Base-by-base conservation (phyloP, 2,329 filamentous ascomycete species). In the Trichoderma sp. region DNA sequence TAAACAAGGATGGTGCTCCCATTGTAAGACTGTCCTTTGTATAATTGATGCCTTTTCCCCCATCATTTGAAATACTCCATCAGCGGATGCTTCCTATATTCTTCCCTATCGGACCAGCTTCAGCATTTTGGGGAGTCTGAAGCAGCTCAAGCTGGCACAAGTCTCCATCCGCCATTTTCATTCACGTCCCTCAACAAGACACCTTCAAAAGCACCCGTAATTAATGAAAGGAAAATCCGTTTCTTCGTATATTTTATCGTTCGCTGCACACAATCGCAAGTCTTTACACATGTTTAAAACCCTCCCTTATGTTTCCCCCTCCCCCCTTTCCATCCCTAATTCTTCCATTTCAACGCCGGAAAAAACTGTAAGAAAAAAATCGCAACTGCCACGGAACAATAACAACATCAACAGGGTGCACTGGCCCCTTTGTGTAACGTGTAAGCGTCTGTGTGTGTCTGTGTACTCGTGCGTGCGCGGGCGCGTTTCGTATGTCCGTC, bases 341-440 rank as follows among this genome's bases (percentile, higher is more conserved):
- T 68, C 66, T 74, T 74, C 75, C 75, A 73, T 75, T 75, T 64
- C 75, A 78, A 77, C 76, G 75, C 76, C 76, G 70, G 72, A 68
- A 43, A 68, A 68, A 68, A 68, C 66, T 68, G 59, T 58, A 56
- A 59, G 32, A 59, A 59, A 59, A 43, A 18, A 34, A 34, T 34
- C 32, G 46, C 43, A 67, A 43, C 46, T 39, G 56, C 46, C 63
- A 11, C 63, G 39, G 63, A 66, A 66, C 18, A 43, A 18, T 4
- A 39, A 34, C 11, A 5, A 11, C 32, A 34, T 34, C 32, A 34
- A 18, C 54, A 59, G 21, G 34, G 63, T 59, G 63, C 63, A 54
- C 63, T 59, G 39, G 54, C 39, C 39, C 39, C 58, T n/a, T 43
- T 16, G 37, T 58, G 37, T 28, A 46, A 51, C 52, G 51, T 51